phyloP scores from a whole-genome alignment of 129 eudicot genomes.

The Solidago caesia region DNA sequence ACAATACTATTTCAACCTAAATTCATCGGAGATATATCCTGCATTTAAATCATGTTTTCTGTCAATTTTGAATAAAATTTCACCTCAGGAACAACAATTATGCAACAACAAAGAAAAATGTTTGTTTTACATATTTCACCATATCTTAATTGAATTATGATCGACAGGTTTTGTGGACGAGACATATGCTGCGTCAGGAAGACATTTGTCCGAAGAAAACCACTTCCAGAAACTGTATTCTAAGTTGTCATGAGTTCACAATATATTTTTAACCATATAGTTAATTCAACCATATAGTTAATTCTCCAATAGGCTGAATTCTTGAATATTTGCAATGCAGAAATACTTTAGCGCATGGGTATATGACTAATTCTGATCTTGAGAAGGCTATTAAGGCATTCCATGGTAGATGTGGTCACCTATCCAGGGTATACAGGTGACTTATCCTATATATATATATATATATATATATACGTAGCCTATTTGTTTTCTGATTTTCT shows the following conservation, averaged over 20 bases:
- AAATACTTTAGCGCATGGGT: slow-evolving; percentile 66
- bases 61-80: background rate
- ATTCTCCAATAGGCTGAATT: slow-evolving; percentile 4
- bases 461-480: background rate
- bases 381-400: slow-evolving; percentile 84
- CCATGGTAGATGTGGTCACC: slow-evolving; percentile 67
- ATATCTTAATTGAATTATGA: slow-evolving; percentile 24
- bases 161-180: slow-evolving; percentile 44
- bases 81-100: background rate
- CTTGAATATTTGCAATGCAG: slow-evolving; percentile 42
- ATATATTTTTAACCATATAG: background rate
- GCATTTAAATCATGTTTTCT: background rate
- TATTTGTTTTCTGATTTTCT: background rate
- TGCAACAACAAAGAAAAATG: background rate
- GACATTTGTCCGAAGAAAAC: slow-evolving; percentile 59
- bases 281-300: background rate
- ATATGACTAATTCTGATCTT: slow-evolving; percentile 84
- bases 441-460: slow-evolving; percentile 14
- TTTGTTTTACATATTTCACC: slow-evolving; percentile 4
- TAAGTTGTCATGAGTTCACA: slow-evolving; percentile 11
- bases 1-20: slow-evolving; percentile 11
- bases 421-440: slow-evolving; percentile 91
- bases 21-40: slow-evolving; percentile 1
- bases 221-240: slow-evolving; percentile 57
- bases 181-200: slow-evolving; percentile 38